Base-by-base conservation (phyloP, 148 eudicot species). In the Polygonum aviculare region DNA sequence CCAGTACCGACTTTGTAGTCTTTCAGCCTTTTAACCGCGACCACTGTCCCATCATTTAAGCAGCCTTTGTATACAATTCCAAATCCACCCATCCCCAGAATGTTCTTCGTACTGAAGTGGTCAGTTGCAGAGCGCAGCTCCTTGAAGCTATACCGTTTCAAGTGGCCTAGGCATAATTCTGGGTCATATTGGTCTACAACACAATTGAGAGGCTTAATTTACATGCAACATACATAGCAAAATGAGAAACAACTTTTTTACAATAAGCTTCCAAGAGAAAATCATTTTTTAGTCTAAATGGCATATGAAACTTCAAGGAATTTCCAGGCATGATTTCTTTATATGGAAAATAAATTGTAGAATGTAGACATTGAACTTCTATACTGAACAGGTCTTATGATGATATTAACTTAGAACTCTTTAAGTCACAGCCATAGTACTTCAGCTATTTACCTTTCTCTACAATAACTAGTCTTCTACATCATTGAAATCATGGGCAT, bases 1-100 rank as follows among this genome's bases (percentile, higher is more conserved):
- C 80, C 80, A 9, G 80, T 71, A 51, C 75, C 75, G 14, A 78
- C 22, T 69, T 55, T 72, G 45, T 71, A 78, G 49, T 78, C 80
- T 35, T 71, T 78, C 51, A 78, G 63, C 71, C 80, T 78, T 72
- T 78, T 78, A n/a, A 78, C 80, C 1, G 80, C 80, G 9, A 78
- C 80, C 60, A 78, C 26, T 2, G 69, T 78, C 18, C 80, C 80
- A 26, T 78, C 80, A 16, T 52, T 72, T 33, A 78, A 60, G 76
- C 76, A 72, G 2, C 80, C 80, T 12, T 72, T 78, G 80, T 78
- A 78, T 12, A 78, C 80, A 2, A 78, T 72, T 22, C 80, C 80
- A 38, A 78, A 78, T 39, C 80, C 80, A 19, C 80, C 80, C 67
- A 12, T 36, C 51, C 80, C 80, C 2, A 78, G 75, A 70, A 78